phyloP scores from a whole-genome alignment of 768 basidiomycete species.

The Hypsizygus marmoreus region DNA sequence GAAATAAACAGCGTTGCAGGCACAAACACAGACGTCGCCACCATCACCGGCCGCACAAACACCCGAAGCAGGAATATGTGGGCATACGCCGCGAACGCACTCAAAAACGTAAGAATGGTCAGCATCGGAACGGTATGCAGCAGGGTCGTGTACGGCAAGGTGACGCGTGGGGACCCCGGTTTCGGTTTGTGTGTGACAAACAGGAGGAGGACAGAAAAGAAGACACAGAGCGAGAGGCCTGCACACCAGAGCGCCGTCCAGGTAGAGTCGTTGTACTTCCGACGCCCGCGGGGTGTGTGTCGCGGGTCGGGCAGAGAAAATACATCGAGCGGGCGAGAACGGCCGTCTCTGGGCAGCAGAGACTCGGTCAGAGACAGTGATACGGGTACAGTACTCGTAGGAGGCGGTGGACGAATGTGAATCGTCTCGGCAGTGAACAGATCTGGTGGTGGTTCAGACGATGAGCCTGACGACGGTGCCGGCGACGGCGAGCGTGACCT shows the following conservation, averaged over 20 bases:
- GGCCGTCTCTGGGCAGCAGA: slow-evolving; percentile 73
- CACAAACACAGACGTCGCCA: slow-evolving; percentile 74
- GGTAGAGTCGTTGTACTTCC: slow-evolving; percentile 72
- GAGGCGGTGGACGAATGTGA: slow-evolving; percentile 41
- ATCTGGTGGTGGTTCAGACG: slow-evolving; percentile 46
- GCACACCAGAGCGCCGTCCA: slow-evolving; percentile 73
- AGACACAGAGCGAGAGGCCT: slow-evolving; percentile 57
- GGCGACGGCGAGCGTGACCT: slow-evolving; percentile 40
- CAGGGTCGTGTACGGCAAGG: slow-evolving; percentile 67
- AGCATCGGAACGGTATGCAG: slow-evolving; percentile 79
- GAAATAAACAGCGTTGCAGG: slow-evolving; percentile 75
- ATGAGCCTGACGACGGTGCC: slow-evolving; percentile 40
- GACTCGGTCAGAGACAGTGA: slow-evolving; percentile 81
- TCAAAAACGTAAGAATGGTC: slow-evolving; percentile 68
- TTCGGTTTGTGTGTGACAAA: slow-evolving; percentile 54
- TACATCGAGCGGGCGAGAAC: slow-evolving; percentile 61
- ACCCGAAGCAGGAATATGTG: slow-evolving; percentile 77
- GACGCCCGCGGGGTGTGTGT: slow-evolving; percentile 59
- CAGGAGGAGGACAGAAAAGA: slow-evolving; percentile 67
- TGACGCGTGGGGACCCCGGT: slow-evolving; percentile 33
- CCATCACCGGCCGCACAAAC: slow-evolving; percentile 83
- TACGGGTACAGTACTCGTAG: slow-evolving; percentile 36
- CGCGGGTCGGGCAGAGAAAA: slow-evolving; percentile 81
- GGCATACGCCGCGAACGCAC: slow-evolving; percentile 69
- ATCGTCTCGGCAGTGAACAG: slow-evolving; percentile 34